phyloP scores from a whole-genome alignment of 75 land plant species.

The Cryptomeria japonica region DNA sequence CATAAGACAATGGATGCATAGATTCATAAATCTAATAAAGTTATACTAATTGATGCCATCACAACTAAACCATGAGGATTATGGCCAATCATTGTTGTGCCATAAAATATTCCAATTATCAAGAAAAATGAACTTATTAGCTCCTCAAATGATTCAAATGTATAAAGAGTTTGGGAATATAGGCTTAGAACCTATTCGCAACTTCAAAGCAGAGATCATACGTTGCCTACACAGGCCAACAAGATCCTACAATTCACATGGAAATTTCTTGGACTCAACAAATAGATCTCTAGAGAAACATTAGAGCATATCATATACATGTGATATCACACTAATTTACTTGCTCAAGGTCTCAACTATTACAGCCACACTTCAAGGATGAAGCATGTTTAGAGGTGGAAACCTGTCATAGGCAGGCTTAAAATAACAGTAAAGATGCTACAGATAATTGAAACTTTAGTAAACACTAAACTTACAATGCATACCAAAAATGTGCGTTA shows the following conservation, averaged over 20 bases:
- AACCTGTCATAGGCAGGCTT: neutral
- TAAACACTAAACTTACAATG: neutral
- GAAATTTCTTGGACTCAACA: neutral
- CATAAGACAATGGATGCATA: neutral
- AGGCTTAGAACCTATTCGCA: neutral
- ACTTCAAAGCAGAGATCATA: neutral
- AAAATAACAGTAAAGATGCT: neutral
- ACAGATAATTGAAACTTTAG: neutral
- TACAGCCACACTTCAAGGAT: neutral
- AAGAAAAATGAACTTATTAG: neutral
- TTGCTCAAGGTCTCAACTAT: neutral
- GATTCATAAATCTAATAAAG: neutral
- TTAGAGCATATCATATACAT: neutral
- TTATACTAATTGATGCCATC: neutral
- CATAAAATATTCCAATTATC: neutral
- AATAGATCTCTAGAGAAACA: neutral
- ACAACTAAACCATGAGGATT: neutral
- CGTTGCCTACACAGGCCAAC: neutral
- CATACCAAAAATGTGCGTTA: neutral
- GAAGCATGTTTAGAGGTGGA: neutral
- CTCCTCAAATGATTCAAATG: neutral
- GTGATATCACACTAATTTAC: neutral
- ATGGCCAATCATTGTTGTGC: neutral
- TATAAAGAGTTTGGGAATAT: neutral
- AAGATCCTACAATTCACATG: neutral